A percentile compares a stretch with the other conserved stretches of the same genome.
These are phyloP conservation scores for Thuja plicata DNA, from an alignment of 83 land plant species.

Conservation along the genomic window DNA sequence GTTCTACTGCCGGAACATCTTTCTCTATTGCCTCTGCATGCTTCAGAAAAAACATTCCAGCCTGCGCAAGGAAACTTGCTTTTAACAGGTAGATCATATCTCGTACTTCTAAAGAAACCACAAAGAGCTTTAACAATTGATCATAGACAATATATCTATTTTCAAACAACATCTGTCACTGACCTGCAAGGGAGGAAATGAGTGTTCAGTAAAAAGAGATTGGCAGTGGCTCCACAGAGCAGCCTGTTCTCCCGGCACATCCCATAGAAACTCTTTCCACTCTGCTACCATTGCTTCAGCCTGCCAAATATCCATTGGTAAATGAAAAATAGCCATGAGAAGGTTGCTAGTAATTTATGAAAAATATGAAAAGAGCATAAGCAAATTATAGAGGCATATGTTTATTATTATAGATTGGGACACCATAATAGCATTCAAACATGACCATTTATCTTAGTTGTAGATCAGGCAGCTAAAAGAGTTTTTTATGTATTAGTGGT, in stretches of 20 bases:
- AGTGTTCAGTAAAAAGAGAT: slow-evolving; percentile 69
- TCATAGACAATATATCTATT: background rate
- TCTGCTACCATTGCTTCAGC: slow-evolving; percentile 94
- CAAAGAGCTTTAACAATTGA: background rate
- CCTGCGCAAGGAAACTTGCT: slow-evolving; percentile 47
- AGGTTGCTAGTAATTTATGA: background rate
- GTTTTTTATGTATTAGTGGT: background rate
- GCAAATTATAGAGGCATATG: background rate
- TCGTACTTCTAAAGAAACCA: background rate
- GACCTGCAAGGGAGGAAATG: slow-evolving; percentile 86
- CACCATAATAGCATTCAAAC: background rate
- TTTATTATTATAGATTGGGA: background rate
- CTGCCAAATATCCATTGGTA: slow-evolving; percentile 28
- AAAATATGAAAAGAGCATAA: slow-evolving; percentile 4
- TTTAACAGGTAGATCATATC: slow-evolving; percentile 13
- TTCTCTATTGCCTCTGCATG: slow-evolving; percentile 94
- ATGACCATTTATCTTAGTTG: background rate
- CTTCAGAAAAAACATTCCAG: slow-evolving; percentile 89
- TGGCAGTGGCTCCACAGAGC: slow-evolving; percentile 99
- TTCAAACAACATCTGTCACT: background rate
- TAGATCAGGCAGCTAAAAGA: background rate
- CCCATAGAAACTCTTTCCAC: slow-evolving; percentile 98
- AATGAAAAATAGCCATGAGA: background rate
- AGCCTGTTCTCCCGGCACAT: slow-evolving; percentile 93
- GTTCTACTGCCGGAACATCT: slow-evolving; percentile 82